phyloP scores from a whole-genome alignment of 2,329 filamentous ascomycete genomes.

The Phaeoacremonium minimum region DNA sequence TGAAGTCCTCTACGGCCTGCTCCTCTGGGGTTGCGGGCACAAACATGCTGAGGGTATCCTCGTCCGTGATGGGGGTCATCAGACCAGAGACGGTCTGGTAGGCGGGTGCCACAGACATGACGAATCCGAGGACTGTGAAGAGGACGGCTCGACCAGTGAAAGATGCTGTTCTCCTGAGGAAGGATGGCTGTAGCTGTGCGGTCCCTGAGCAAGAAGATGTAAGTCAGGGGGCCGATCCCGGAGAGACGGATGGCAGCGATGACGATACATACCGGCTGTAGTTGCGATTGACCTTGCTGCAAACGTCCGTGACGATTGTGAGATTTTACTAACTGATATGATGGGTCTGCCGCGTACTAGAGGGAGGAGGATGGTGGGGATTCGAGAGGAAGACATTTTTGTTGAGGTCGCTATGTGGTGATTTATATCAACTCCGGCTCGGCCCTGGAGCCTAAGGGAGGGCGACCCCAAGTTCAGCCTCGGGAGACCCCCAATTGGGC shows the following conservation, averaged over 20 bases:
- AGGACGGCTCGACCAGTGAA: slow-evolving; percentile 41
- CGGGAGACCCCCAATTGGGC: too few species aligned
- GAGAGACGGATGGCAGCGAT: not conserved
- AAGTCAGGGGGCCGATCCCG: not conserved
- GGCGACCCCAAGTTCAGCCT: too few species aligned
- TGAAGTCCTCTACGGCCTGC: slow-evolving; percentile 63
- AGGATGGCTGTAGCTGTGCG: slow-evolving; percentile 19
- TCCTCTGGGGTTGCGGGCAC: slow-evolving; percentile 49
- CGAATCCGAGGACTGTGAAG: slow-evolving; percentile 47
- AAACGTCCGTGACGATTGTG: not conserved
- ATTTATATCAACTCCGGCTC: too few species aligned
- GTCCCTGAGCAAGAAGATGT: not conserved
- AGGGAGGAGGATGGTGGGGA: not conserved
- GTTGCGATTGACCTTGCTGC: slow-evolving; percentile 11
- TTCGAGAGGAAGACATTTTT: not conserved
- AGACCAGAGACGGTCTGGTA: slow-evolving; percentile 42
- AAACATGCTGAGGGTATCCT: slow-evolving; percentile 68
- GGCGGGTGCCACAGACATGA: slow-evolving; percentile 51
- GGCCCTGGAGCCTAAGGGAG: too few species aligned
- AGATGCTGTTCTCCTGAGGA: slow-evolving; percentile 38
- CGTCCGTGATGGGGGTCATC: slow-evolving; percentile 56
- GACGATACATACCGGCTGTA: slow-evolving; percentile 11
- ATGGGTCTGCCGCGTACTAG: not conserved
- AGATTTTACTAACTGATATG: not conserved
- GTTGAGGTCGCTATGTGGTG: too few species aligned